A percentile compares a stretch with the other conserved stretches of the same genome.
Conservation (phyloP, 345 rosid species). For the Eucalyptus lansdowneana region DNA sequence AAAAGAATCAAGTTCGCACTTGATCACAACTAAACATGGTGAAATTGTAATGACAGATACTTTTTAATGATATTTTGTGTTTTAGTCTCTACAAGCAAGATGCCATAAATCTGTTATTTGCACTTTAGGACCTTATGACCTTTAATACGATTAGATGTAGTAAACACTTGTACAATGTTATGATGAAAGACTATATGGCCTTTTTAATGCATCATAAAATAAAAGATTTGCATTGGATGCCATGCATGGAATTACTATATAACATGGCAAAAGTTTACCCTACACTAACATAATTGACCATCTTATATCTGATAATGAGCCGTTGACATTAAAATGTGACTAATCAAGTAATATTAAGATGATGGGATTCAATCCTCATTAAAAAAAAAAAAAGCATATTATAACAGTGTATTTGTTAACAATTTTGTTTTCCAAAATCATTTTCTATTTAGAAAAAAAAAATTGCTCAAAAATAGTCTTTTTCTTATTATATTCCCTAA, state of each 20-base stretch:
- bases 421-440: too few species aligned
- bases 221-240: not conserved
- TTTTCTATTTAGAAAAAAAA: too few species aligned
- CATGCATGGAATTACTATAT: not conserved
- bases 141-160: too few species aligned
- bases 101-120: too few species aligned
- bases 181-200: not conserved
- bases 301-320: not conserved
- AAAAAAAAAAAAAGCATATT: too few species aligned
- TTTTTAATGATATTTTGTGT: too few species aligned
- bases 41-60: too few species aligned
- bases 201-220: not conserved
- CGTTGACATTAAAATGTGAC: not conserved
- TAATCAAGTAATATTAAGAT: not conserved
- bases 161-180: not conserved
- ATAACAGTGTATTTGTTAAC: accelerated
- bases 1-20: too few species aligned
- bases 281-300: not conserved
- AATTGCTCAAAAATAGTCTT: too few species aligned
- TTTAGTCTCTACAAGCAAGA: too few species aligned
- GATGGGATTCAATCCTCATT: not conserved
- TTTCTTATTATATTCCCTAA: too few species aligned
- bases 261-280: not conserved
- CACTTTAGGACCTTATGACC: too few species aligned
- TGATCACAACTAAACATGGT: not conserved